Percentiles rank a stretch among this genome's conserved stretches.
These are phyloP conservation scores for Fusarium incarnatum DNA, from an alignment of 2,329 filamentous ascomycete species.

Conservation along the genomic window DNA sequence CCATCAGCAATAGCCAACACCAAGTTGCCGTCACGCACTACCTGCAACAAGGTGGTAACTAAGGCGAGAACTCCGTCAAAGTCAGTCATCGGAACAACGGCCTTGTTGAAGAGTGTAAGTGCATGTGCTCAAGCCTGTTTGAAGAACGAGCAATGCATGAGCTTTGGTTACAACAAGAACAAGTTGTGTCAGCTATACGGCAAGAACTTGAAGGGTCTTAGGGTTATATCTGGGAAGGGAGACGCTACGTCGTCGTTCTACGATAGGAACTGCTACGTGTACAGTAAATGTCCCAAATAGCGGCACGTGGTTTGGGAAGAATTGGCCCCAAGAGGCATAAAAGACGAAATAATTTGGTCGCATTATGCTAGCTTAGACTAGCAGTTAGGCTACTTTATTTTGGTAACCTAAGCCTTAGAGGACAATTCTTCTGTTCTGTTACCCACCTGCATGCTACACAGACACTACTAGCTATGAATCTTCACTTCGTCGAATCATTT, in stretches of 20 bases:
- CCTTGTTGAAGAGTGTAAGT: background rate
- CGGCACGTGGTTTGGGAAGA: too few relatives aligned
- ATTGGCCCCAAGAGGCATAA: too few relatives aligned
- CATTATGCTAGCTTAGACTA: too few relatives aligned
- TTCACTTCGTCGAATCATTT: background rate
- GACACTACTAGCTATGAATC: background rate
- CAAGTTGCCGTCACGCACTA: background rate
- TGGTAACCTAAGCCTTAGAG: too few relatives aligned
- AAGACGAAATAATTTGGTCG: too few relatives aligned
- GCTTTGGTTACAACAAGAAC: background rate
- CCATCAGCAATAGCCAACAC: background rate
- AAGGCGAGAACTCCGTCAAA: background rate
- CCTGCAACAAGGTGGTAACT: slow-evolving; percentile 1
- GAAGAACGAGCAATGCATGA: slow-evolving; percentile 6
- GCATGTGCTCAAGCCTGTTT: background rate
- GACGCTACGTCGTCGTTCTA: background rate
- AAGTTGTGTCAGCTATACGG: background rate
- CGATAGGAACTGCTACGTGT: background rate
- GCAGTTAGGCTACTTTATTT: too few relatives aligned
- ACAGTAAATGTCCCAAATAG: background rate
- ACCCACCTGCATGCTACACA: too few relatives aligned
- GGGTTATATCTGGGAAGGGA: background rate
- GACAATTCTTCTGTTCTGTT: too few relatives aligned
- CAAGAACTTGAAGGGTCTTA: background rate
- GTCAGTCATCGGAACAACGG: background rate